Conservation (phyloP, 73 alveolate genomes). For the Paramecium caudatum region DNA sequence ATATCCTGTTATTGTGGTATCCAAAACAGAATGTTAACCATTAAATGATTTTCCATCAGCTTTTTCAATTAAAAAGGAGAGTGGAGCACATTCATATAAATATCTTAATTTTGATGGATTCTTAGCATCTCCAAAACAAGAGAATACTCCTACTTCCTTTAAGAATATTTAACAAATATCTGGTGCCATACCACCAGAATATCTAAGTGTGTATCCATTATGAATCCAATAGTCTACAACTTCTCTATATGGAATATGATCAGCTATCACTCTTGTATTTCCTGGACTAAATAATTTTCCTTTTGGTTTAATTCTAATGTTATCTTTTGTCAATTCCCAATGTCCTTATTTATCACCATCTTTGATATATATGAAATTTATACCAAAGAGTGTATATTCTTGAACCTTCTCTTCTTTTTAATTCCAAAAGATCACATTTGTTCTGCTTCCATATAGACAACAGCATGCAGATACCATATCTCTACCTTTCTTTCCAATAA, state of each 20-base stretch:
- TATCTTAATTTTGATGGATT: slow-evolving; percentile 69
- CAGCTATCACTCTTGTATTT: slow-evolving; percentile 84
- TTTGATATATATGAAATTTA: neutral
- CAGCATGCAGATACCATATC: slow-evolving; percentile 81
- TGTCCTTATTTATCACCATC: slow-evolving; percentile 45
- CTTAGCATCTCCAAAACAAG: slow-evolving; percentile 78
- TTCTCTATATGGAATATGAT: slow-evolving; percentile 79
- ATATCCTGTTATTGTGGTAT: slow-evolving; percentile 52
- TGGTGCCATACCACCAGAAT: slow-evolving; percentile 95
- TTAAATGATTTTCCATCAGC: slow-evolving; percentile 91
- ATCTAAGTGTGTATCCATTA: slow-evolving; percentile 89
- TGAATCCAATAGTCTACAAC: slow-evolving; percentile 82
- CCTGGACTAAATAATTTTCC: slow-evolving; percentile 93
- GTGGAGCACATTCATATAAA: slow-evolving; percentile 88
- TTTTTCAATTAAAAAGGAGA: slow-evolving; percentile 84
- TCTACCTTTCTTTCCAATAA: slow-evolving; percentile 80
- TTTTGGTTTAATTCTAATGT: slow-evolving; percentile 78
- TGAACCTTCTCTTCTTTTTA: slow-evolving; percentile 77
- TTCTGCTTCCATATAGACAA: slow-evolving; percentile 86
- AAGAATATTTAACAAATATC: slow-evolving; percentile 91
- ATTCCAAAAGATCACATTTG: slow-evolving; percentile 79
- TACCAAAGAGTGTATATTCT: slow-evolving; percentile 78
- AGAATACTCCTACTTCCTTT: slow-evolving; percentile 90
- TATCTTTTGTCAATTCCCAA: slow-evolving; percentile 85
- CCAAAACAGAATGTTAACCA: slow-evolving; percentile 73